phyloP scores from a whole-genome alignment of 345 rosid genomes.

The Streptanthus diversifolius region DNA sequence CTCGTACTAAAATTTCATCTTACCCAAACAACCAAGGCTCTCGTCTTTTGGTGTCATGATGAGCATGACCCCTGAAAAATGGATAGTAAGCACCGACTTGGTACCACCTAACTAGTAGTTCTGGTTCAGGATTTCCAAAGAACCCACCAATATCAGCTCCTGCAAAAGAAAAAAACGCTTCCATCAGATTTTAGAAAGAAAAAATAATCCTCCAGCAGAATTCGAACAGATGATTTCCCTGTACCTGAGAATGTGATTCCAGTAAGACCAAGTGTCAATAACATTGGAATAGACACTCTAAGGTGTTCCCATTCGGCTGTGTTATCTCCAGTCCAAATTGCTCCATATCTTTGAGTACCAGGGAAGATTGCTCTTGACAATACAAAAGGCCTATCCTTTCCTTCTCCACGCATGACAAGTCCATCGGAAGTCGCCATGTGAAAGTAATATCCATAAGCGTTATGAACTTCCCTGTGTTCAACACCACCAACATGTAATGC shows the following conservation, averaged over 20 bases:
- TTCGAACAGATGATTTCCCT: background rate
- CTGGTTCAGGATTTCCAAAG: slow-evolving; percentile 94
- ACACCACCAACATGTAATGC: slow-evolving; percentile 75
- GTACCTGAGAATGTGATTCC: slow-evolving; percentile 88
- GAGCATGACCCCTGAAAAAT: slow-evolving; percentile 97
- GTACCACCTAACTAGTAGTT: slow-evolving; percentile 94
- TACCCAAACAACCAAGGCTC: slow-evolving; percentile 99
- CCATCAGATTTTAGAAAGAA: background rate
- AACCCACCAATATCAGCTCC: slow-evolving; percentile 99
- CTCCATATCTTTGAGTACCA: slow-evolving; percentile 96
- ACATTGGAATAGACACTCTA: slow-evolving; percentile 94
- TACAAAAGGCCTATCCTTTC: slow-evolving; percentile 93
- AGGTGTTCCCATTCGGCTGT: slow-evolving; percentile 96
- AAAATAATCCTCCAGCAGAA: background rate
- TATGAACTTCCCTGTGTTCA: slow-evolving; percentile 93
- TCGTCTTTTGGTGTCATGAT: slow-evolving; percentile 94
- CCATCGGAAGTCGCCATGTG: slow-evolving; percentile 99
- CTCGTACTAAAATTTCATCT: background rate
- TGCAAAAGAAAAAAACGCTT: slow-evolving; percentile 27
- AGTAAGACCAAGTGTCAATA: slow-evolving; percentile 82
- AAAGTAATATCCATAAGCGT: slow-evolving; percentile 88
- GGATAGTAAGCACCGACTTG: slow-evolving; percentile 99
- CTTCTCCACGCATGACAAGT: slow-evolving; percentile 83
- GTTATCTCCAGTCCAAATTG: slow-evolving; percentile 98
- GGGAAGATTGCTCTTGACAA: slow-evolving; percentile 94